Evolutionary conservation across 352 stramenopile species (phyloP).

Genomic region (Globisporangium polare): DNA sequence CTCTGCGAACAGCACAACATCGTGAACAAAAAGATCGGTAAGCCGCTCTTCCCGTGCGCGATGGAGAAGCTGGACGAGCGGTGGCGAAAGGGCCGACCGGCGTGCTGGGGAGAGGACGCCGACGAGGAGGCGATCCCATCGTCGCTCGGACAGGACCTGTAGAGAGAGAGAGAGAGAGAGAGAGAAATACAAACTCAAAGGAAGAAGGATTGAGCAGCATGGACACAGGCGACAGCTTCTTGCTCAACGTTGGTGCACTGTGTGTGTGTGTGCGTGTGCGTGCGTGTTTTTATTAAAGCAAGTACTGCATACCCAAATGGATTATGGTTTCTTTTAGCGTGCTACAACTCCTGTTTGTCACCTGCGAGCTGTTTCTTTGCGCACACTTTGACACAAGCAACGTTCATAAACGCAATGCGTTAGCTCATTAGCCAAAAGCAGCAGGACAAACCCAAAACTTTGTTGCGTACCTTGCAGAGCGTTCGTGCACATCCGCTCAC

Average conservation of each 20-base stretch:
- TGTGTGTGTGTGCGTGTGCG: background rate
- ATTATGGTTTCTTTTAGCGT: too few species aligned
- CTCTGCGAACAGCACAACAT: conserved; percentile 97
- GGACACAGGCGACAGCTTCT: background rate
- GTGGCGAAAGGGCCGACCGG: conserved; percentile 90
- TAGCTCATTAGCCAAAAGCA: background rate
- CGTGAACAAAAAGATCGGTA: conserved; percentile 97
- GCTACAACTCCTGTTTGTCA: conserved; percentile 5
- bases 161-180: conserved; percentile 10
- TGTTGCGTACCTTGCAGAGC: conserved; percentile 39
- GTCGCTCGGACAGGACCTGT: conserved; percentile 19
- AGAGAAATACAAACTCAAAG: background rate
- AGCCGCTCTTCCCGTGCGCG: conserved; percentile 91
- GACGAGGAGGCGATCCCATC: conserved; percentile 27
- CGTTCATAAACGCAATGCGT: background rate
- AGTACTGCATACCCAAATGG: too few species aligned
- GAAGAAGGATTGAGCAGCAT: background rate
- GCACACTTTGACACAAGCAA: conserved; percentile 4
- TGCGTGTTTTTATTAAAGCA: background rate
- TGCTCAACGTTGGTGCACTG: background rate
- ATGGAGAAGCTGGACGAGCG: conserved; percentile 92
- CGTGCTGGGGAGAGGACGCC: conserved; percentile 75
- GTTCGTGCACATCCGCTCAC: conserved; percentile 48
- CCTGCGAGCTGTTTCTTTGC: background rate
- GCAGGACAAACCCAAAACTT: background rate